Evolutionary conservation across 2,329 filamentous ascomycete genomes (phyloP), one percentile per base, ranked within the genome.

Genomic region (Colletotrichum plurivorum): DNA sequence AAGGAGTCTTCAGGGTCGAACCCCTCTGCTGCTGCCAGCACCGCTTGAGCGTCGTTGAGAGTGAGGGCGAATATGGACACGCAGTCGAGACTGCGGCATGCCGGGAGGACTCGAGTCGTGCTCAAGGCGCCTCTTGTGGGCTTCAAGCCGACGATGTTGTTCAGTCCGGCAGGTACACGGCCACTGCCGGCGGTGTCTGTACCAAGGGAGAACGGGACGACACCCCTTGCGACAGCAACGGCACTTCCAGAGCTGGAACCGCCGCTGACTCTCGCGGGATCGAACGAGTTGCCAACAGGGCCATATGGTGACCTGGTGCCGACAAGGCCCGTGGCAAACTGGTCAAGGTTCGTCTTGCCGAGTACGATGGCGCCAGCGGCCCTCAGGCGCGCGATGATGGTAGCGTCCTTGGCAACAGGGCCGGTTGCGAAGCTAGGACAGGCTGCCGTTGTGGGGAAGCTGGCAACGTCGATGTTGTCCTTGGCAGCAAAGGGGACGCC

Each of bases 221-320:
- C 78, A 0, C 82, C 82, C 13, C 85, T 83, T 3, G 83, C 85
- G 7, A 90, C 88, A 27, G 83, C 84, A 3, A 89, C 85, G 8
- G 84, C 83, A 49, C 83, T 87, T 5, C 88, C 88, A n/a, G 85
- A 88, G 41, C 86, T 89, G 1, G 87, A 89, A 2, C 88, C 88
- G 3, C 88, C 88, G 18, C 77, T 78, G 65, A 81, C 75, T 16
- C 72, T 74, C 13, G 58, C 62, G 53, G 73, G 80, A 75, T 72
- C 83, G 71, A 84, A 88, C 0, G 88, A 80, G 63, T 86, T 89
- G 22, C 85, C 81, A 1, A 88, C 85, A 20, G 82, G 84, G 2
- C 89, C 89, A 64, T 87, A 89, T 0, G 89, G 88, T 3, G 87
- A 89, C 39, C 89, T 84, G 9, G 87, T 89, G 9, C 89, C 89